Percentiles rank a stretch among this genome's conserved stretches.
Evolutionary conservation across 805 yeast genomes (phyloP).

Genomic region (Candida anglica): DNA sequence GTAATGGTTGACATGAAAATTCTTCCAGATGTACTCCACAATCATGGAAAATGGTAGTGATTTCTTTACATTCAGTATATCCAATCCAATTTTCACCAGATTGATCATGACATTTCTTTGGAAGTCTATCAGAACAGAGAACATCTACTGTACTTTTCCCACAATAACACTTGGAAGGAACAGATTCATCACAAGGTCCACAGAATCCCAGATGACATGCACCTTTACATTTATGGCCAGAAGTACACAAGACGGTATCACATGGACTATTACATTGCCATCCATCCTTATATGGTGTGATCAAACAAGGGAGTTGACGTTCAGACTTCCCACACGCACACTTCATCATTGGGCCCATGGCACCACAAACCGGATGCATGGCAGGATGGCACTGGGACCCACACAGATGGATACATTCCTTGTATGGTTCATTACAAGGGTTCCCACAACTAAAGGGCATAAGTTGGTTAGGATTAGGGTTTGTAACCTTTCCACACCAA

Average conservation of each 20-base stretch:
- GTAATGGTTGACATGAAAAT: conserved; percentile 49
- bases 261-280: conserved; percentile 69
- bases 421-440: conserved; percentile 58
- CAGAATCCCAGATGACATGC: conserved; percentile 80
- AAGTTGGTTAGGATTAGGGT: conserved; percentile 57
- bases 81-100: conserved; percentile 24
- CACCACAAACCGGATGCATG: conserved; percentile 77
- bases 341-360: conserved; percentile 64
- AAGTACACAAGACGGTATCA: conserved; percentile 54
- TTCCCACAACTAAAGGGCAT: conserved; percentile 89
- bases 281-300: conserved; percentile 63
- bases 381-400: conserved; percentile 83
- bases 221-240: conserved; percentile 61
- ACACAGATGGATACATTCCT: conserved; percentile 70
- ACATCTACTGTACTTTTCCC: conserved; percentile 48
- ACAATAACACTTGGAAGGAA: conserved; percentile 66
- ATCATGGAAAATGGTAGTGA: conserved; percentile 49
- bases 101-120: conserved; percentile 26
- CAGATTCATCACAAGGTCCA: conserved; percentile 58
- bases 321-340: conserved; percentile 73
- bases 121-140: conserved; percentile 41
- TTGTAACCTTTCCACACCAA: conserved; percentile 82
- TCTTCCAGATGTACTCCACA: conserved; percentile 62
- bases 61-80: conserved; percentile 26
- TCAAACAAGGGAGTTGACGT: conserved; percentile 67